Base-by-base conservation (phyloP, 768 basidiomycete species). In the Tricholomella constricta region DNA sequence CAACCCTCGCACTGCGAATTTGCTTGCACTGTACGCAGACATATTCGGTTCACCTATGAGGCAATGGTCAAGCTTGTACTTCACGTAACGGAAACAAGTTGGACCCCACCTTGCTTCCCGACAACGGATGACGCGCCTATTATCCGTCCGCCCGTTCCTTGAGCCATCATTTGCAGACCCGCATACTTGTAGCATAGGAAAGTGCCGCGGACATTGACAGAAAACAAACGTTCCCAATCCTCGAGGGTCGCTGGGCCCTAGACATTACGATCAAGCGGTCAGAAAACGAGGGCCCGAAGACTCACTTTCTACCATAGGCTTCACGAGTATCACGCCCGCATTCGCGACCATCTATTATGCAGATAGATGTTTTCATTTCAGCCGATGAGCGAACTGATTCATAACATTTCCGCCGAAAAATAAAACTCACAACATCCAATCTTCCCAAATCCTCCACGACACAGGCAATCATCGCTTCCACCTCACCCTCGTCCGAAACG, bases 121-220 rank as follows among this genome's bases (percentile, higher is more conserved):
- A 65, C 68, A 0, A 73, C 54, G 4, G 78, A 80, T 9, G 66
- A 71, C 1, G 76, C 75, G 11, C 77, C 76, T 17, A 79, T 69
- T 22, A 79, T 73, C 37, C 75, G 63, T 0, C 78, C 78, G 6
- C 78, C 77, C 3, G 57, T 58, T 23, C 75, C 74, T 62, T 78
- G 77, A 22, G 64, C 62, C 29, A 78, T 69, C 78, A 80, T 80
- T 45, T 69, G 65, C 17, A 66, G 42, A 4, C 67, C 77, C 4
- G 77, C 76, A 46, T 71, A 66, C 43, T 73, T 72, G 60, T 76
- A 77, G 57, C 75, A 75, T 1, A 77, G 57, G 35, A 75, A 75
- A 0, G 65, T 60, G 1, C 78, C 76, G 8, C 66, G 62, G 6
- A 62, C 61, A 45, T 79, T 79, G 52, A 74, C 62, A 1, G 58